phyloP scores from a whole-genome alignment of 2,329 filamentous ascomycete species.

The Malbranchea cinnamomea region DNA sequence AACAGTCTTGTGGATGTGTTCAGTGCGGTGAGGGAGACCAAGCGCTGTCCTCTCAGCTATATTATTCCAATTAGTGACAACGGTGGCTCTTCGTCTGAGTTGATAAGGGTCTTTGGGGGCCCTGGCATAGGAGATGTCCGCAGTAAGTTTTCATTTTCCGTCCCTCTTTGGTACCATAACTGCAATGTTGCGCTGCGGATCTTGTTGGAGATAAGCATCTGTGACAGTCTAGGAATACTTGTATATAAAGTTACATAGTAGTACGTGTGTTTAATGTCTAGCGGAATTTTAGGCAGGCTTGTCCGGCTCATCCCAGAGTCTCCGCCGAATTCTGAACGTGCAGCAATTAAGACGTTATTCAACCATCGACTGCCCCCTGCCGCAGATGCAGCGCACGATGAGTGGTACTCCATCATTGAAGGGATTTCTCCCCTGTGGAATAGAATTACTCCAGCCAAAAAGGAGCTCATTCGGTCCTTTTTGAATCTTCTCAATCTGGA shows the following conservation, averaged over 20 bases:
- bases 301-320: conserved; percentile 73
- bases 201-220: too few species aligned
- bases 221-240: not conserved
- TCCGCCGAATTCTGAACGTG: conserved; percentile 45
- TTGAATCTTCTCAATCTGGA: conserved; percentile 65
- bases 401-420: conserved; percentile 85
- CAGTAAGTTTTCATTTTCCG: conserved; percentile 35
- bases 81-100: conserved; percentile 81
- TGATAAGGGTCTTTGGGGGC: conserved; percentile 88
- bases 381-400: conserved; percentile 46
- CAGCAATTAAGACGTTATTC: conserved; percentile 68
- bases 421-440: conserved; percentile 64
- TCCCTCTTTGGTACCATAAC: not conserved
- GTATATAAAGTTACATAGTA: not conserved
- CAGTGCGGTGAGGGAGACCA: conserved; percentile 47
- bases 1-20: conserved; percentile 92
- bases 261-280: conserved; percentile 1
- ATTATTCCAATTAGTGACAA: conserved; percentile 95
- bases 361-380: conserved; percentile 65
- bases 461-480: conserved; percentile 62
- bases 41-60: conserved; percentile 57
- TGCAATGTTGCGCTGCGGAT: too few species aligned
- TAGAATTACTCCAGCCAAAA: conserved; percentile 53
- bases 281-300: conserved; percentile 53
- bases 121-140: conserved; percentile 70